A percentile compares a stretch with the other conserved stretches of the same genome.
Conservation (phyloP, 768 basidiomycete genomes). For the Lactarius akahatsu region DNA sequence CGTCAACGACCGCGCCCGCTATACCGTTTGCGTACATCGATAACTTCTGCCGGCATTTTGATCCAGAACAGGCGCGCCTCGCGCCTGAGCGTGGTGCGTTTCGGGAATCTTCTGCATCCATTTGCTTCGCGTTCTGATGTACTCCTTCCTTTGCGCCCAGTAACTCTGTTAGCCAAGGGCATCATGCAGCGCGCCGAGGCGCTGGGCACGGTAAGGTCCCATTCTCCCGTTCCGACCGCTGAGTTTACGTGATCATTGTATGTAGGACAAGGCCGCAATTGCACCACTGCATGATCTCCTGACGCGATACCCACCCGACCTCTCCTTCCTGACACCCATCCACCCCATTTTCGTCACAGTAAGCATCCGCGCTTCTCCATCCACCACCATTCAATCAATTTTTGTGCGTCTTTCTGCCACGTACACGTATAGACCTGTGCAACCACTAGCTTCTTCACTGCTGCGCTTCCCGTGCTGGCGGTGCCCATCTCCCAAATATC, state of each 20-base stretch:
- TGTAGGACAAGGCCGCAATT: slow-evolving; percentile 51
- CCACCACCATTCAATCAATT: neutral
- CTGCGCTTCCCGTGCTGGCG: slow-evolving; percentile 60
- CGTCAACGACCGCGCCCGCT: neutral
- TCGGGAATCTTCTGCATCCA: neutral
- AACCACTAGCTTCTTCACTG: slow-evolving; percentile 48
- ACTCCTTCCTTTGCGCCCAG: slow-evolving; percentile 38
- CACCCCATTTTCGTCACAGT: slow-evolving; percentile 70
- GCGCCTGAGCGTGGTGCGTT: slow-evolving; percentile 65
- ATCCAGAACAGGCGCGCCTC: slow-evolving; percentile 58
- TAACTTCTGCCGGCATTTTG: slow-evolving; percentile 62
- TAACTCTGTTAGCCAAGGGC: slow-evolving; percentile 63
- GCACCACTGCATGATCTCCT: slow-evolving; percentile 59
- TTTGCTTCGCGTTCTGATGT: neutral
- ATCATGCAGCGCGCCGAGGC: slow-evolving; percentile 52
- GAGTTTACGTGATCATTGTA: slow-evolving; percentile 24
- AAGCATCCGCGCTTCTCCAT: slow-evolving; percentile 28
- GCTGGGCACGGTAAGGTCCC: slow-evolving; percentile 49
- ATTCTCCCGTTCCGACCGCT: slow-evolving; percentile 1
- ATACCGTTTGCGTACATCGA: slow-evolving; percentile 35
- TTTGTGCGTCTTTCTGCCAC: neutral
- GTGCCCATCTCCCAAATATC: slow-evolving; percentile 69
- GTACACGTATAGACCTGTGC: slow-evolving; percentile 51
- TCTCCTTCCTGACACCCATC: slow-evolving; percentile 62
- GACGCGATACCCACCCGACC: slow-evolving; percentile 56